Evolutionary conservation across 169 alveolate species (phyloP), one percentile per base, ranked within the genome.

Genomic region (Plasmodium fragile): DNA sequence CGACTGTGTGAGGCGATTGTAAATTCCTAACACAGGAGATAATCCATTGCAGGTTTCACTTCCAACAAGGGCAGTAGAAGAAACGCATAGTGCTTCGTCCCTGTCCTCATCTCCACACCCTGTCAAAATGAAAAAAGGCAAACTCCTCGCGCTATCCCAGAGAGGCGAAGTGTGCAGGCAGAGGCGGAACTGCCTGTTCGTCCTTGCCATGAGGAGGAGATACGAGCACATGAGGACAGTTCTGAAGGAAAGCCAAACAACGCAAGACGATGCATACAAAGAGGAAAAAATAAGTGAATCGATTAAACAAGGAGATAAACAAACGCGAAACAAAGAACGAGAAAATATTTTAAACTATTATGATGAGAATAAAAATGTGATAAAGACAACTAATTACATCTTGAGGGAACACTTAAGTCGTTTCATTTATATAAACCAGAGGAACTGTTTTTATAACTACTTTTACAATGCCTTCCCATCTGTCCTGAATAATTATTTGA

Each of bases 381-480:
- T 91, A 43, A 79, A 30, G 75, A 79, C 92, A 36, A 91, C 94
- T 0, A 81, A 81, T 22, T 70, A 91, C 82, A 91, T 91, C 28
- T 81, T 91, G 75, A 91, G 77, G 52, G 92, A 80, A 32, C 94
- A 91, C 36, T 69, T 91, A 45, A 91, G 69, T 28, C 69, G 82
- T 41, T n/a, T 30, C 28, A 22, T 91, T 80, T 91, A 34, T 75
- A 71, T 91, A 10, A 91, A 91, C 22, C 85, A 91, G 45, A 43
- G 75, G 39, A 81, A 25, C 36, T 43, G 4, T 18, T 91, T 91
- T 45, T 81, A 70, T 55, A 79, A 52, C 55, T 91, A 70, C 59
- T 91, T 91, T 52, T 91, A 91, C 22, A 91, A 81, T 39, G 28
- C 92, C 4, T 91, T 70, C 53, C 94, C 94, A 30, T 49, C 59